Base-by-base conservation (phyloP, 2,329 filamentous ascomycete genomes). In the Claviceps cyperi region DNA sequence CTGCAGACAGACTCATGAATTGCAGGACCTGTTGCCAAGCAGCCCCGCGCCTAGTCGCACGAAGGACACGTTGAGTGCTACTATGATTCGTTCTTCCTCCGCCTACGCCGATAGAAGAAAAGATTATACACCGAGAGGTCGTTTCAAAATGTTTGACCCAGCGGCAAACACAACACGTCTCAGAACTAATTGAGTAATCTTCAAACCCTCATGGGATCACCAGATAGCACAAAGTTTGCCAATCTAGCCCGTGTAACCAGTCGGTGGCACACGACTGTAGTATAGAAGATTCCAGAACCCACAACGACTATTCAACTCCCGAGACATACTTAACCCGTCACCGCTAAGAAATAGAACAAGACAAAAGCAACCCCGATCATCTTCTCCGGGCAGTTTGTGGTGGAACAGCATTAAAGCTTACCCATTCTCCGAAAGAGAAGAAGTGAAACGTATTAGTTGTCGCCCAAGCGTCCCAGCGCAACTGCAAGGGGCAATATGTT, bases 181-280 rank as follows among this genome's bases (percentile, higher is more conserved):
- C 19, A 21, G 14, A 4, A 32, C 28, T 32, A 32, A 32, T 32
- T 32, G 28, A 32, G 28, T 32, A 32, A 32, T 32, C 28, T 32
- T 32, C 28, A 32, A 32, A 32, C 1, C 28, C 46, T 40, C 21
- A 24, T 11, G 13, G 21, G 9, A 6, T 15, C 2, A 47, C 35
- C 28, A 43, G 44, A 50, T 13, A 28, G 8, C 40, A 14, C 17
- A 35, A 35, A 9, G 48, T 48, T 50, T 50, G 49, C 39, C 37
- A 35, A 15, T 43, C 15, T 13, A 9, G 17, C 22, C 37, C 14
- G 35, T 51, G 50, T 35, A 15, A 40, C 49, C 45, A 47, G 21
- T 14, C 32, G 19, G 49, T 47, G 44, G 21, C 14, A 48, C 50
- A 28, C 46, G 22, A 40, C 32, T 51, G 50, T 45, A 48, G 46